Percentiles rank a stretch among this genome's conserved stretches.
phyloP scores from a whole-genome alignment of 2,329 filamentous ascomycete species.

The Penicillium palitans region DNA sequence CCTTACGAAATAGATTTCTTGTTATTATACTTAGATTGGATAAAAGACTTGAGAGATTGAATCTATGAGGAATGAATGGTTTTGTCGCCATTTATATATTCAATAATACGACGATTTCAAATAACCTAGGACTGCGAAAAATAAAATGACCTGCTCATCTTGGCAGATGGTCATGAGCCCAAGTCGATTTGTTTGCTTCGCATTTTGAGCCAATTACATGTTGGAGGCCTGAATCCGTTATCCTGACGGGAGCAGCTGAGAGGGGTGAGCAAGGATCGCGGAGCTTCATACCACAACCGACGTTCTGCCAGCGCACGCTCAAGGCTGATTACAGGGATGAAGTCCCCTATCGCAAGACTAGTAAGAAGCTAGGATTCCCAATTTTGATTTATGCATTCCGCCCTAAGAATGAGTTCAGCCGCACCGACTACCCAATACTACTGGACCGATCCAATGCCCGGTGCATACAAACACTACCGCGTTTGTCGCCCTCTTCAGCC shows the following conservation, averaged over 20 bases:
- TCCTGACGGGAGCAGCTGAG: background rate
- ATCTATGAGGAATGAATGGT: background rate
- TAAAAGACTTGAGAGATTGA: background rate
- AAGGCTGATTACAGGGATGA: background rate
- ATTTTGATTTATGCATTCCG: background rate
- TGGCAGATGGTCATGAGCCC: background rate
- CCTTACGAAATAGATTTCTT: background rate
- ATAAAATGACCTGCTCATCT: background rate
- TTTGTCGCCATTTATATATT: background rate
- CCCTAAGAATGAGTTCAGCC: background rate
- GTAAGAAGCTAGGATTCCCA: background rate
- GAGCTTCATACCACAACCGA: background rate
- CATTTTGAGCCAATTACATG: background rate
- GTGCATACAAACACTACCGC: background rate
- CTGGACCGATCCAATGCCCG: background rate
- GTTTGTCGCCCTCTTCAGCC: background rate
- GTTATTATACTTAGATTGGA: no score
- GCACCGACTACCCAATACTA: background rate
- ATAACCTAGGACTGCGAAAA: no score
- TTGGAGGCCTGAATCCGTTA: background rate
- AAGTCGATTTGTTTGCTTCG: background rate
- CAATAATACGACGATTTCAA: background rate
- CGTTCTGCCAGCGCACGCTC: background rate
- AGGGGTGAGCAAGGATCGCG: background rate
- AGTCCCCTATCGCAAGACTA: background rate